phyloP scores from a whole-genome alignment of 2,329 filamentous ascomycete species.

The Aureobasidium mangrovei region DNA sequence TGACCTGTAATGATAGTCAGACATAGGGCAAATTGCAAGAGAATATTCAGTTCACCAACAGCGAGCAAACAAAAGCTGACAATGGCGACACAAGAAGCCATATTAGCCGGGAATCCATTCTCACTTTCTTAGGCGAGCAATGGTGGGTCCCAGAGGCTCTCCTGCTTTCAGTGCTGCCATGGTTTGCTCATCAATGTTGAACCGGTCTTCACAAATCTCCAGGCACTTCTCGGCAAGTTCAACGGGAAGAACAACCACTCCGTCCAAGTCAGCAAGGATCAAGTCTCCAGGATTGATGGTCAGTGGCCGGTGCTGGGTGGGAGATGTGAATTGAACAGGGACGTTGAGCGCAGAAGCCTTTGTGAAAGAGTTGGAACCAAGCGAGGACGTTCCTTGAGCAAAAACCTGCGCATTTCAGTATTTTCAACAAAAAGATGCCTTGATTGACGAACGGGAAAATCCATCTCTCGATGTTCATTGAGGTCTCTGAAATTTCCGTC shows the following conservation, averaged over 20 bases:
- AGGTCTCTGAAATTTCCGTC: slow-evolving; percentile 33
- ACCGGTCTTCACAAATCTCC: slow-evolving; percentile 26
- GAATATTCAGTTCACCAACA: too few relatives aligned
- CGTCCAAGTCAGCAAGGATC: slow-evolving; percentile 29
- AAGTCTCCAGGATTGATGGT: slow-evolving; percentile 29
- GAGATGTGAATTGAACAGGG: slow-evolving; percentile 25
- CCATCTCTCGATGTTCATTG: slow-evolving; percentile 21
- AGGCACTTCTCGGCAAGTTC: slow-evolving; percentile 25
- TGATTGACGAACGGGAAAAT: slow-evolving; percentile 13
- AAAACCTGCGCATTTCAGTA: slow-evolving; percentile 21
- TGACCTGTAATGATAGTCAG: too few relatives aligned
- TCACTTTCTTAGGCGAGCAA: slow-evolving; percentile 29
- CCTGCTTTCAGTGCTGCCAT: slow-evolving; percentile 25
- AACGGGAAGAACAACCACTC: slow-evolving; percentile 22
- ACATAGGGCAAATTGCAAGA: too few relatives aligned
- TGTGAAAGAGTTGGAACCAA: slow-evolving; percentile 27
- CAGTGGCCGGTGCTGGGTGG: slow-evolving; percentile 6
- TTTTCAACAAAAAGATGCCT: not conserved
- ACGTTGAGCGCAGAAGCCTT: slow-evolving; percentile 29
- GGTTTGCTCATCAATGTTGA: slow-evolving; percentile 30
- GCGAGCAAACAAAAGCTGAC: too few relatives aligned
- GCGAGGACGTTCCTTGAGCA: slow-evolving; percentile 23
- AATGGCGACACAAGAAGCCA: too few relatives aligned
- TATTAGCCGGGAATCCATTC: not conserved
- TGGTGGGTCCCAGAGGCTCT: slow-evolving; percentile 28